Base-by-base conservation (phyloP, 371 early-diverging fungal species). In the Umbelopsis sp. region DNA sequence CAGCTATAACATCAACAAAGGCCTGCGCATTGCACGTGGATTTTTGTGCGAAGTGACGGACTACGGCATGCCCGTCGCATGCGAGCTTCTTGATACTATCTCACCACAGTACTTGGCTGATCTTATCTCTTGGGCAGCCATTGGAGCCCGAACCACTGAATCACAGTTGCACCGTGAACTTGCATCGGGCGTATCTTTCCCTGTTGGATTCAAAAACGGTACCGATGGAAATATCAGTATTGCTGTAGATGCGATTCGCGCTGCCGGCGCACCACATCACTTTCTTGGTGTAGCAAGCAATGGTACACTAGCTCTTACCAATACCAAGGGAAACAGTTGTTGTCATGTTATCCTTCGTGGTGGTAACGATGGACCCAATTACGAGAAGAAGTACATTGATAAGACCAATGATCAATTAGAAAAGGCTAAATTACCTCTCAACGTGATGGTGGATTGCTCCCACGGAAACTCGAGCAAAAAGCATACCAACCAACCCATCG, bases 191-290 rank as follows among this genome's bases (percentile, higher is more conserved):
- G 88, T 96, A 10, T 95, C 96, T 35, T 92, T 94, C 75, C 95
- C 98, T 10, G 95, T 97, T 22, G 98, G 98, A 22, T 97, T 97
- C 89, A 97, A 97, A 79, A 96, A 96, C 72, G 97, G 97, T 48
- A 89, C 91, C 0, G 96, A 97, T 69, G 98, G 98, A 50, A 95
- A 92, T 69, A 89, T 94, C 29, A 75, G 81, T 29, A 89, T 97
- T 20, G 97, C 97, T 9, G 79, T 96, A 53, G 97, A 97, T 71
- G 98, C 96, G 62, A 95, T 97, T 72, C 85, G 90, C 65, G 91
- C 98, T 6, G 95, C 97, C 20, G 82, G 89, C 46, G 83, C 86
- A 16, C 88, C 91, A 24, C 98, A 97, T 74, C 92, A 93, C 79
- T 97, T 97, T 85, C 83, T 97, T 70, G 92, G 93, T 41, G 95